Evolutionary conservation across 1,284 basidiomycete species (phyloP), one percentile per base, ranked within the genome.

Genomic region (Xerocomus minutiporus): DNA sequence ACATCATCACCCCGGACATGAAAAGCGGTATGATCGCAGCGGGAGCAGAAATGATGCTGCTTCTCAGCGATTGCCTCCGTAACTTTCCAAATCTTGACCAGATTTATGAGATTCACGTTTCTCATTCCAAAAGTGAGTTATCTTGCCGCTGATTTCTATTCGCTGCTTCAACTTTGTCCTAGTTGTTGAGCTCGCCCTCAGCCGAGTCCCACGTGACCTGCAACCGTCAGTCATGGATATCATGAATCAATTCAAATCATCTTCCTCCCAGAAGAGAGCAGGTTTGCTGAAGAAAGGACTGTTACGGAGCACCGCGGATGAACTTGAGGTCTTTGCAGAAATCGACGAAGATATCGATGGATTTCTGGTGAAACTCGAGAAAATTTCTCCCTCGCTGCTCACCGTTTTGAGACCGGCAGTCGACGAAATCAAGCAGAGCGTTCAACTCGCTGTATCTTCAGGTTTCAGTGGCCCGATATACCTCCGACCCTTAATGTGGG

Each of bases 1-100:
- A 91, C 65, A 88, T 91, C 49, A 87, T 91, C 52, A 86, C 86
- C 4, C 81, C 83, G 0, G 88, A 91, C 64, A 61, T 84, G 25
- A 71, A 71, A 40, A 75, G 69, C 38, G 85, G 86, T 5, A 79
- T 81, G 6, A 67, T 77, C 26, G 86, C 83, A 3, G 81, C 87
- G 15, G 79, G 78, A 12, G 86, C 84, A 13, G 88, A 91, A 65
- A 73, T 84, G 2, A 79, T 91, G 49, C 74, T 84, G 2, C 75
- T 91, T 12, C 77, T 82, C 9, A 81, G 81, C 57, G 78, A 84
- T 54, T 81, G 80, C 56, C 69, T 91, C 35, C 78, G 84, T 40
- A 79, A 75, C 50, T 91, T 90, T 66, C 89, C 89, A 9, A 85
- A 77, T 57, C 71, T 88, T 44, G 72, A 75, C 8, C 73, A 80